These are phyloP conservation scores for Gryganskiella cystojenkinii DNA, from an alignment of 192 early-diverging fungal genomes.

Conservation along the genomic window DNA sequence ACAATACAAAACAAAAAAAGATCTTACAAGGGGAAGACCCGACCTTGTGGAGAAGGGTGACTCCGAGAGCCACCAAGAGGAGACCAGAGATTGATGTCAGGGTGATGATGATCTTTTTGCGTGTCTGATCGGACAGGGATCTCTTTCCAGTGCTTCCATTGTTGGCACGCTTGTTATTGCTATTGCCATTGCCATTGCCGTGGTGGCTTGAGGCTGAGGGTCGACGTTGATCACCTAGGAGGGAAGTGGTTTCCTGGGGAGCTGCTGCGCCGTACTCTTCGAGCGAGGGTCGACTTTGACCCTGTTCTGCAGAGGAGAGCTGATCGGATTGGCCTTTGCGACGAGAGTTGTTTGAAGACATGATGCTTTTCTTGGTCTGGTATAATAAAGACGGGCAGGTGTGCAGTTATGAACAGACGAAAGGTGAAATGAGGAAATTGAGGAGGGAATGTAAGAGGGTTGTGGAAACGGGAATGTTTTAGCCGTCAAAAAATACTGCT, in stretches of 20 bases:
- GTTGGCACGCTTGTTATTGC: conserved; percentile 9
- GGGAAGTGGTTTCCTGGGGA: conserved; percentile 18
- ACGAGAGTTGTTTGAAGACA: conserved; percentile 2
- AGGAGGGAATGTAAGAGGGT: neutral
- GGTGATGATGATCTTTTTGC: conserved; percentile 43
- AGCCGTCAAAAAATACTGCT: no score
- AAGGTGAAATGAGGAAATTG: neutral
- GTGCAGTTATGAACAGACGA: no score
- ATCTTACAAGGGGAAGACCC: conserved; percentile 26
- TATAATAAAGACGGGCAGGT: no score
- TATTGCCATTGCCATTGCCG: conserved; percentile 1
- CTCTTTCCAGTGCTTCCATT: no score
- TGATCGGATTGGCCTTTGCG: conserved; percentile 19
- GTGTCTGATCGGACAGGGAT: conserved; percentile 14
- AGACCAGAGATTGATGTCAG: conserved; percentile 49
- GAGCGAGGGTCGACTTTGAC: conserved; percentile 16
- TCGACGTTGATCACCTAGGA: conserved; percentile 16
- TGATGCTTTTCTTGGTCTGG: no score
- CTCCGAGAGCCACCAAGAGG: conserved; percentile 30
- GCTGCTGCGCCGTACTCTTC: conserved; percentile 3
- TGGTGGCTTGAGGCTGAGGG: neutral
- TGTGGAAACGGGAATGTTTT: no score
- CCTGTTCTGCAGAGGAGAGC: conserved; percentile 39
- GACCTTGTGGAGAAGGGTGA: conserved; percentile 36
- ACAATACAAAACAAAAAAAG: neutral